Percentiles rank a stretch among this genome's conserved stretches.
These are phyloP conservation scores for Ustilago cynodontis DNA, from an alignment of 1,284 basidiomycete species.

Conservation along the genomic window DNA sequence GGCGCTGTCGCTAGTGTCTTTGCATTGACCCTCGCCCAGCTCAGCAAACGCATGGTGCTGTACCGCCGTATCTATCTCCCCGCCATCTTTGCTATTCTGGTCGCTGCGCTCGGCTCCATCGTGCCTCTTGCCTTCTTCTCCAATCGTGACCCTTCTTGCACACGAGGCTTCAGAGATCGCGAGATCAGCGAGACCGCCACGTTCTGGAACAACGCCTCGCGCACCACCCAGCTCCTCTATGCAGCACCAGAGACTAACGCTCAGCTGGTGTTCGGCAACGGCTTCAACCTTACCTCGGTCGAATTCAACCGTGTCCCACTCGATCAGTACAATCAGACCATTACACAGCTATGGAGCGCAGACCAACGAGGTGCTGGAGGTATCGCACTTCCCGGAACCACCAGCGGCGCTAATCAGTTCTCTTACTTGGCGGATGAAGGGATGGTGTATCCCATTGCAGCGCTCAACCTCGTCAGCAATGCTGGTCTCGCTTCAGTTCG, in stretches of 20 bases:
- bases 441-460: slow-evolving; percentile 21
- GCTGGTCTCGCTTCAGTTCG: slow-evolving; percentile 30
- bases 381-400: slow-evolving; percentile 18
- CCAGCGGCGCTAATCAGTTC: slow-evolving; percentile 18
- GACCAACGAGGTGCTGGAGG: slow-evolving; percentile 21
- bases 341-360: slow-evolving; percentile 14
- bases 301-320: slow-evolving; percentile 25
- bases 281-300: slow-evolving; percentile 27
- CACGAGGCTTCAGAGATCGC: slow-evolving; percentile 59
- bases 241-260: slow-evolving; percentile 31
- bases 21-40: slow-evolving; percentile 78
- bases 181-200: slow-evolving; percentile 60
- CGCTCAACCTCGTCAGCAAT: slow-evolving; percentile 43
- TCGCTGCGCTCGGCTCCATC: slow-evolving; percentile 77
- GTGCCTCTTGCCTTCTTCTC: slow-evolving; percentile 78
- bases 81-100: slow-evolving; percentile 75
- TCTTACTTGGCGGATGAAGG: slow-evolving; percentile 34
- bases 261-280: slow-evolving; percentile 21
- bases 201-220: slow-evolving; percentile 23
- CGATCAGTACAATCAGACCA: slow-evolving; percentile 20
- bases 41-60: slow-evolving; percentile 79
- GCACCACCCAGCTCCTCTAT: slow-evolving; percentile 25
- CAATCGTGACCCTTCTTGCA: slow-evolving; percentile 74
- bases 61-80: slow-evolving; percentile 78
- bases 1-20: slow-evolving; percentile 75